Evolutionary conservation across 306 rosid genomes (phyloP), one percentile per base, ranked within the genome.

Genomic region (Cicer pinnatifidum): DNA sequence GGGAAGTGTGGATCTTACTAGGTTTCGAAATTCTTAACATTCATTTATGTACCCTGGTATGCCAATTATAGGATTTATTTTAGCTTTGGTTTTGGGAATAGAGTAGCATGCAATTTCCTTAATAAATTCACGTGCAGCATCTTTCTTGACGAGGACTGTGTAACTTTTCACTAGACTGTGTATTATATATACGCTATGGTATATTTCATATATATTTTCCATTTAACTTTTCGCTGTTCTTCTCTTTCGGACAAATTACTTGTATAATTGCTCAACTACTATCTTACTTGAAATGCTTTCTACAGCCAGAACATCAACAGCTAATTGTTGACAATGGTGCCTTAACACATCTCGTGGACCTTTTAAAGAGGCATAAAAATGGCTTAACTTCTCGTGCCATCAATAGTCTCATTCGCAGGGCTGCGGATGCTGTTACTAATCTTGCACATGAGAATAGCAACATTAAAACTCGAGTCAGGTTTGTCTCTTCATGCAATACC

Each of bases 281-380:
- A 11, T 53, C 73, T 50, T 67, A 19, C 77, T 65, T 75, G 69
- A 56, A 76, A 76, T 78, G 78, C 72, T 82, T 78, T 79, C 72
- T 82, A 88, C 97, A 94, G 99, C 99, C 97, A 11, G 99, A 94
- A 84, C 97, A 94, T 78, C 99, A 94, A 69, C 99, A 91, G 50
- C 90, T 91, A 69, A 91, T 94, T 65, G 99, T 94, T 76, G 95
- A 94, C 78, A 79, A 74, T 65, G 97, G 97, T 61, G 97, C 96
- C 38, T 80, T 94, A 70, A 78, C 86, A 57, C 90, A 84, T 84
- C 97, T 94, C 6, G 97, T 91, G 65, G 89, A 83, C 78, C 87
- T 94, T 73, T 84, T 94, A 45, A 89, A 94, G 91, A 89, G 99
- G 85, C 90, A 86, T 72, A 87, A 75, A 71, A 80, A 82, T 73